These are phyloP conservation scores for Rhamnella rubrinervis DNA, from an alignment of 331 rosid species.

Conservation along the genomic window DNA sequence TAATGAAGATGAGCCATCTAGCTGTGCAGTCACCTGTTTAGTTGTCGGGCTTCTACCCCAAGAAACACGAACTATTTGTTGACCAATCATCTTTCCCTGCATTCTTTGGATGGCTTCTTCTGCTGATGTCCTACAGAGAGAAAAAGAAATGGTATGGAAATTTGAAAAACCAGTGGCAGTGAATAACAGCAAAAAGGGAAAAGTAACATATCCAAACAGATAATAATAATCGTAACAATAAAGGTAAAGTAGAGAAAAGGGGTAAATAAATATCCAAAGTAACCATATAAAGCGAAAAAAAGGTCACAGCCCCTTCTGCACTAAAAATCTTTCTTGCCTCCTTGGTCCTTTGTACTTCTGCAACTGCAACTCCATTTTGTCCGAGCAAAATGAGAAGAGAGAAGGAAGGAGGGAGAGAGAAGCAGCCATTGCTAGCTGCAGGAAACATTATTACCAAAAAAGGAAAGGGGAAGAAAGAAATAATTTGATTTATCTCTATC, in stretches of 20 bases:
- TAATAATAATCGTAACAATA: background rate
- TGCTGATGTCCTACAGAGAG: slow-evolving; percentile 65
- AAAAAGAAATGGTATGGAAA: background rate
- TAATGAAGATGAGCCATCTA: slow-evolving; percentile 10
- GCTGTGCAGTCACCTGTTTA: slow-evolving; percentile 70
- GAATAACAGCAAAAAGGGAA: slow-evolving; percentile 1
- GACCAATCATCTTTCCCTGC: slow-evolving; percentile 93
- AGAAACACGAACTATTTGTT: slow-evolving; percentile 75
- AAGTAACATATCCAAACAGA: slow-evolving; percentile 6
- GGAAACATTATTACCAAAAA: slow-evolving; percentile 1
- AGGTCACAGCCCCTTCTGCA: background rate
- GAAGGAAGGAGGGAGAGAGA: background rate
- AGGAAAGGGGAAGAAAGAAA: background rate
- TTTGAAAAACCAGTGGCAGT: slow-evolving; percentile 21
- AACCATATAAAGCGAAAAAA: slow-evolving; percentile 8
- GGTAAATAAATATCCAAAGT: background rate
- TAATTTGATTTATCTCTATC: background rate
- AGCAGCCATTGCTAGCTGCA: slow-evolving; percentile 3
- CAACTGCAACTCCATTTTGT: slow-evolving; percentile 5
- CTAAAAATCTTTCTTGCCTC: no score
- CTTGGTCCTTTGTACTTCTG: background rate
- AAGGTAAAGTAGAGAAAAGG: background rate
- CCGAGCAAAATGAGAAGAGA: background rate
- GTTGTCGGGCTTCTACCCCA: slow-evolving; percentile 84
- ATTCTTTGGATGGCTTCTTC: slow-evolving; percentile 91